A percentile compares a stretch with the other conserved stretches of the same genome.
Conservation (phyloP, 202 grass and related monocot species). For the Musa balbisiana region DNA sequence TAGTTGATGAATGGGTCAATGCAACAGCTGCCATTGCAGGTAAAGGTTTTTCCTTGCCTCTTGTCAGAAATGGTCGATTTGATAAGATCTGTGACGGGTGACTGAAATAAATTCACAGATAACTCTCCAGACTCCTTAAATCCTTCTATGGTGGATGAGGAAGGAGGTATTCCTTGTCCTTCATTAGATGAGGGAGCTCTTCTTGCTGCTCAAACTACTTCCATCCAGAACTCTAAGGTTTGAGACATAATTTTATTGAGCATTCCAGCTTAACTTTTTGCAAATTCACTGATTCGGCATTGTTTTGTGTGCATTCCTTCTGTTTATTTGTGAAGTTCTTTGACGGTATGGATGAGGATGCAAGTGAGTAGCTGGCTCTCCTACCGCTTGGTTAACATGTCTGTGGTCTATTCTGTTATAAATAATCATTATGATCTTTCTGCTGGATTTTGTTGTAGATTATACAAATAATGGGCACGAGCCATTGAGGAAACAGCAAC, state of each 20-base stretch:
- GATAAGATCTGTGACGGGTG: not conserved
- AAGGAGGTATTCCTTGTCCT: slow-evolving; percentile 53
- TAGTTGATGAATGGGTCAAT: slow-evolving; percentile 80
- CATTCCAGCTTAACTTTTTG: not conserved
- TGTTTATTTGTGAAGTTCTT: slow-evolving; percentile 40
- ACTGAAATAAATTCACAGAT: slow-evolving; percentile 22
- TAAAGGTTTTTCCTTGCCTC: slow-evolving; percentile 23
- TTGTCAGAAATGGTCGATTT: slow-evolving; percentile 5
- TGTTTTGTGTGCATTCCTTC: not conserved
- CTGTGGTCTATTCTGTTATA: too few species aligned
- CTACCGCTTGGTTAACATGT: not conserved
- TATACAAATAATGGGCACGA: slow-evolving; percentile 10
- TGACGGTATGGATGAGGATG: slow-evolving; percentile 42
- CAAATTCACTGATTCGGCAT: slow-evolving; percentile 25
- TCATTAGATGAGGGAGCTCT: slow-evolving; percentile 59
- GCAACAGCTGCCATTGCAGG: slow-evolving; percentile 51
- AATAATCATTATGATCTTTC: not conserved
- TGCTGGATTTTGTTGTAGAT: not conserved
- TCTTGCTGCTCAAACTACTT: slow-evolving; percentile 45
- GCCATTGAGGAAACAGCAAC: slow-evolving; percentile 30
- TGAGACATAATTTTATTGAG: not conserved
- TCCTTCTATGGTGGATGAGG: slow-evolving; percentile 34
- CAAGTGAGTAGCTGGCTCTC: slow-evolving; percentile 10
- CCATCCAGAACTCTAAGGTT: slow-evolving; percentile 64
- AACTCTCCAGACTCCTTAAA: slow-evolving; percentile 39